Percentiles rank a stretch among this genome's conserved stretches.
Conservation (phyloP, 163 green algal genomes). For the Chlorella variabilis region DNA sequence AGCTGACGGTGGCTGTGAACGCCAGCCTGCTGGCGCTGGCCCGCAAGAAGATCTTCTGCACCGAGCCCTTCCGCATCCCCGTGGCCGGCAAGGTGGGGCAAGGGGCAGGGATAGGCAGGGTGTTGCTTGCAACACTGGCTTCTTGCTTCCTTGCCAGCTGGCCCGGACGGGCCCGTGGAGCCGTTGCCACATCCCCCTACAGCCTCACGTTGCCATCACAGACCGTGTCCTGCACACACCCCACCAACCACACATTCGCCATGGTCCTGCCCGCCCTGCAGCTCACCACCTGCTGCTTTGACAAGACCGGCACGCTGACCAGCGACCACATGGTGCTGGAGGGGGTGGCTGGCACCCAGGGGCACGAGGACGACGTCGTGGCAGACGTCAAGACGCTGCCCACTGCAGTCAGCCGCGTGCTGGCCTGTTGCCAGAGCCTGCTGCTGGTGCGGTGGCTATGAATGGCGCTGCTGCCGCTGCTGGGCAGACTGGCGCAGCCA, state of each 20-base stretch:
- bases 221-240: background rate
- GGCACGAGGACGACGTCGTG: slow-evolving; percentile 25
- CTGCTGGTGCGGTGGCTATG: slow-evolving; percentile 39
- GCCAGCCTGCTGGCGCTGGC: slow-evolving; percentile 92
- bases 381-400: slow-evolving; percentile 37
- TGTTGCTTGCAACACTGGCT: too few species aligned
- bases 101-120: too few species aligned
- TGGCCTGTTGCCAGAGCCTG: slow-evolving; percentile 82
- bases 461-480: background rate
- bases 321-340: slow-evolving; percentile 93
- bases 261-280: too few species aligned
- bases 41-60: slow-evolving; percentile 93
- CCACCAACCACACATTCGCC: background rate
- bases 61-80: slow-evolving; percentile 98
- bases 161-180: too few species aligned
- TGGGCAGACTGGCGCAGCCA: too few species aligned
- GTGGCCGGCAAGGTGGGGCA: slow-evolving; percentile 93
- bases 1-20: slow-evolving; percentile 99
- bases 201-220: too few species aligned
- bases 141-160: background rate
- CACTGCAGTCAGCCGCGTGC: slow-evolving; percentile 50
- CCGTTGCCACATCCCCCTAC: too few species aligned
- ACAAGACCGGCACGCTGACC: slow-evolving; percentile 99
- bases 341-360: slow-evolving; percentile 66
- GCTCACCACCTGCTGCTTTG: slow-evolving; percentile 97